phyloP scores from a whole-genome alignment of 2,329 filamentous ascomycete species.

The Rhinocladiella similis region DNA sequence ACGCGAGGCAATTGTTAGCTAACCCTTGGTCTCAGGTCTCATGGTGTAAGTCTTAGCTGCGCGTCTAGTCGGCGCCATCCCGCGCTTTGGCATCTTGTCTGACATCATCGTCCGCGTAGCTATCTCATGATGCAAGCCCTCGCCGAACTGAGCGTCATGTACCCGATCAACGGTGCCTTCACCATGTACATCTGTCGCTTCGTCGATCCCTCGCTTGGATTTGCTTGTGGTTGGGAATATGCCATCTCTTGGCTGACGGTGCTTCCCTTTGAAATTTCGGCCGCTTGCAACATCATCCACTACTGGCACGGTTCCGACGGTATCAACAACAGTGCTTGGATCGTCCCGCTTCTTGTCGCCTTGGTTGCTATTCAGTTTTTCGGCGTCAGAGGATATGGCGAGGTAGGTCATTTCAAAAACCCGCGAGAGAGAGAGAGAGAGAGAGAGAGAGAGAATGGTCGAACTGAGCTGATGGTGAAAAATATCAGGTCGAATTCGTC shows the following conservation, averaged over 20 bases:
- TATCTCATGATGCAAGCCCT: conserved; percentile 58
- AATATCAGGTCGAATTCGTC: conserved; percentile 54
- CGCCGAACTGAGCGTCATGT: conserved; percentile 62
- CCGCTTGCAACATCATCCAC: conserved; percentile 57
- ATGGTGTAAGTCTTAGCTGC: conserved; percentile 49
- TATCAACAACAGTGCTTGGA: conserved; percentile 34
- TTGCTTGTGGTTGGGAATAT: conserved; percentile 44
- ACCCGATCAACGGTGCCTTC: conserved; percentile 63
- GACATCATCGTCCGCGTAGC: conserved; percentile 32
- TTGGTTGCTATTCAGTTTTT: conserved; percentile 42
- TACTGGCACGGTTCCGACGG: conserved; percentile 52
- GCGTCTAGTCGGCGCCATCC: no score
- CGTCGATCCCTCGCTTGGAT: conserved; percentile 58
- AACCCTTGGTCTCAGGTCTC: conserved; percentile 15
- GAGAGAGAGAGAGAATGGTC: no score
- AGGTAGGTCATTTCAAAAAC: conserved; percentile 18
- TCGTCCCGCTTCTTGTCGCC: conserved; percentile 28
- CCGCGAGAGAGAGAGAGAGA: conserved; percentile 3
- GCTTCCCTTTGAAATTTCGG: conserved; percentile 53
- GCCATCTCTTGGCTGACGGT: conserved; percentile 59
- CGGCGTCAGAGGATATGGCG: conserved; percentile 52
- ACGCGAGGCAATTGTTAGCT: background rate
- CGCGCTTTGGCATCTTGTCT: conserved; percentile 33
- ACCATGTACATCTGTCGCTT: conserved; percentile 59
- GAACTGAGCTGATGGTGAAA: background rate